Base-by-base conservation (phyloP, 441 rosid genomes). In the Bocquillonia castaneifolia region DNA sequence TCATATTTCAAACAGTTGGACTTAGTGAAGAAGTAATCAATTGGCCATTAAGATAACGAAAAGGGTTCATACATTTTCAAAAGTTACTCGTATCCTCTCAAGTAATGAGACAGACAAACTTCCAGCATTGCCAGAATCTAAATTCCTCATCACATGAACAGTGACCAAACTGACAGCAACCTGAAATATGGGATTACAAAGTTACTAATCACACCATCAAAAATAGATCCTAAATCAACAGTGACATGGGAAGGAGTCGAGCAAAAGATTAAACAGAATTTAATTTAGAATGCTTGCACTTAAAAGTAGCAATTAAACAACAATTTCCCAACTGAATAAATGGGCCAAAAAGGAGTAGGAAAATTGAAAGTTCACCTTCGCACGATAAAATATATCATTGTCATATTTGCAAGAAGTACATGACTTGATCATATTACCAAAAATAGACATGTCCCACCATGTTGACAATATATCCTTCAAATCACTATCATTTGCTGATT, bases 131-230 rank as follows among this genome's bases (percentile, higher is more conserved):
- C 88, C 83, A 53, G 80, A 65, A 62, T 80, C 85, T 81, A 90
- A 69, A 73, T 85, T 90, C 64, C 68, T 82, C 81, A 92, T 90
- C 69, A 84, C 76, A 77, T 85, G 89, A 74, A 89, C 94, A 32
- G 73, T 48, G 59, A 89, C 84, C 76, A 86, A 80, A 79, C 86
- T 84, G 42, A 84, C 76, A 64, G 97, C 91, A 48, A 88, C 89
- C 99, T 94, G 88, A 66, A 73, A 64, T 50, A 53, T 61, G 72
- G 52, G 67, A 71, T 20, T 65, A 59, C 45, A 64, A 28, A 42
- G 40, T 14, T 25, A 73, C n/a, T 60, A 42, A 59, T 47, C 22
- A 32, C 60, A 47, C 37, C 9, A 53, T 34, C 47, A 55, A 47
- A 22, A 39, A 28, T 44, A 42, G 39, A 53, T 53, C 7, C 54